Percentiles rank a stretch among this genome's conserved stretches.
phyloP scores from a whole-genome alignment of 352 stramenopile genomes.

The Globisporangium nodosum region DNA sequence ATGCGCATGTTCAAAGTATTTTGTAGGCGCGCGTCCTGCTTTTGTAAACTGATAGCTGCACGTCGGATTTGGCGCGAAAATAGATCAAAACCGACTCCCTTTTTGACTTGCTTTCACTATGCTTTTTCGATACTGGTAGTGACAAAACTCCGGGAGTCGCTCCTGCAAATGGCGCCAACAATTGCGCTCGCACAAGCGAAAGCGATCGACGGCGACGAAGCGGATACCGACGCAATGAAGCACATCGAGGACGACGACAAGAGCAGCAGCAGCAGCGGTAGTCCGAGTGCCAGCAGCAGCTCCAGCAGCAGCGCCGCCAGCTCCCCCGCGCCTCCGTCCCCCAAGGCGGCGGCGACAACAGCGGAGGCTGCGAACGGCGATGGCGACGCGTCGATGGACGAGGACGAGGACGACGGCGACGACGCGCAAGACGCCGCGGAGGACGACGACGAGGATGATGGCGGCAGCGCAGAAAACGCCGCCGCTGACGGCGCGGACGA shows the following conservation, averaged over 20 bases:
- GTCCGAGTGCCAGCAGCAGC: conserved; percentile 18
- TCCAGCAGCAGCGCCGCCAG: conserved; percentile 19
- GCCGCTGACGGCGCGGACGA: conserved; percentile 26
- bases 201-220: conserved; percentile 1
- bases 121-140: not conserved
- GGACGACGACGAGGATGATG: conserved; percentile 17
- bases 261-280: conserved; percentile 21
- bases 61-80: conserved; percentile 1
- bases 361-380: conserved; percentile 10
- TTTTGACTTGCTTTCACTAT: not conserved
- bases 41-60: not conserved
- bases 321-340: conserved; percentile 8
- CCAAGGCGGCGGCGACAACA: conserved; percentile 9
- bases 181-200: conserved; percentile 3
- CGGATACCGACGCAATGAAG: conserved; percentile 5
- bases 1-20: not conserved
- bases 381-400: conserved; percentile 19
- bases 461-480: conserved; percentile 18
- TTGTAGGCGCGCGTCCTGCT: not conserved
- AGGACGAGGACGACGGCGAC: conserved; percentile 21
- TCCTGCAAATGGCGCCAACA: not conserved
- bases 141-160: not conserved
- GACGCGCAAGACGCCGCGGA: conserved; percentile 12
- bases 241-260: conserved; percentile 28
- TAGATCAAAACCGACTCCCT: not conserved